Conservation (phyloP, 2,329 filamentous ascomycete species). For the Colletotrichum sp. region DNA sequence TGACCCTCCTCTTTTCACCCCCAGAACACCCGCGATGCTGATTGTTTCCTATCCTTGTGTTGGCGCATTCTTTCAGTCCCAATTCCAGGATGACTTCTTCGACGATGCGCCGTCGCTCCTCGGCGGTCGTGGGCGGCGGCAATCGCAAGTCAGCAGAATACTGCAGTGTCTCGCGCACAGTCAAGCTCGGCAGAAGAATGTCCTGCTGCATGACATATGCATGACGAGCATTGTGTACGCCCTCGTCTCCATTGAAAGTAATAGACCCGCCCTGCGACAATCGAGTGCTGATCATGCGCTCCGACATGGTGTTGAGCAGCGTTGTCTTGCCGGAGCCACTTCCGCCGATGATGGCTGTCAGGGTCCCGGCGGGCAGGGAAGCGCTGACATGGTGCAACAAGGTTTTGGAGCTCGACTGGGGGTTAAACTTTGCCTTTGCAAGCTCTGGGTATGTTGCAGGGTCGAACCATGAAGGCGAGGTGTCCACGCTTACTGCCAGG, state of each 20-base stretch:
- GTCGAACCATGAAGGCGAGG: constrained; percentile 57
- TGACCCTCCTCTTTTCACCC: constrained; percentile 77
- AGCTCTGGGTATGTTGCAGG: constrained; percentile 50
- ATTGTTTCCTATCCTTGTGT: constrained; percentile 74
- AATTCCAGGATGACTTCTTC: constrained; percentile 79
- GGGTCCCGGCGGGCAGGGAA: constrained; percentile 65
- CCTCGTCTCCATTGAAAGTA: constrained; percentile 64
- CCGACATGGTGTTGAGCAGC: constrained; percentile 72
- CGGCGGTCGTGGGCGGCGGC: constrained; percentile 62
- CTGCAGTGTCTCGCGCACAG: constrained; percentile 74
- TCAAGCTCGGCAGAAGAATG: constrained; percentile 73
- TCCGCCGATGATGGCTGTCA: constrained; percentile 78
- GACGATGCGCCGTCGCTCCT: constrained; percentile 67
- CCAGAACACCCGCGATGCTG: constrained; percentile 78
- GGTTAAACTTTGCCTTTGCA: constrained; percentile 40
- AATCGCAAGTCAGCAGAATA: constrained; percentile 77
- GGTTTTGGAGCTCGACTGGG: constrained; percentile 44
- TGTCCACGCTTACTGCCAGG: constrained; percentile 61
- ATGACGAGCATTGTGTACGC: constrained; percentile 60
- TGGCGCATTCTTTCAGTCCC: constrained; percentile 76
- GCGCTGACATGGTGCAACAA: constrained; percentile 69
- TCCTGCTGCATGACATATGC: constrained; percentile 81
- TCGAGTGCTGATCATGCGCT: constrained; percentile 64
- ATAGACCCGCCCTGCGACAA: constrained; percentile 57
- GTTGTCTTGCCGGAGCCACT: constrained; percentile 77